phyloP scores from a whole-genome alignment of 2,329 filamentous ascomycete species.

The Beauveria sp. region DNA sequence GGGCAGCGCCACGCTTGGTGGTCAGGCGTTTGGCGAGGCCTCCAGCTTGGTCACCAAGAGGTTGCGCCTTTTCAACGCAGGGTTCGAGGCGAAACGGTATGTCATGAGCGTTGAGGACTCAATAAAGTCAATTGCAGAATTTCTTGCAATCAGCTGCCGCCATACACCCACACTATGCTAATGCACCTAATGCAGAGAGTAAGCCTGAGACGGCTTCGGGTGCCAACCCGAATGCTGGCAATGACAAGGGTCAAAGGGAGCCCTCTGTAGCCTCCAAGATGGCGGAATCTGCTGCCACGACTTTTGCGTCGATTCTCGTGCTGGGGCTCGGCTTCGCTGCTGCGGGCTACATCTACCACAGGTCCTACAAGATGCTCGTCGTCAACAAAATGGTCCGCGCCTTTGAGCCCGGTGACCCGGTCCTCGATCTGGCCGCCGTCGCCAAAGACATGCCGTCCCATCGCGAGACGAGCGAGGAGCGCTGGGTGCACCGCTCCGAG shows the following conservation, averaged over 20 bases:
- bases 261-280: constrained; percentile 49
- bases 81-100: constrained; percentile 20
- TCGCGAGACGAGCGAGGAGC: constrained; percentile 30
- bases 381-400: constrained; percentile 89
- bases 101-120: constrained; percentile 5
- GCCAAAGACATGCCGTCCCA: constrained; percentile 46
- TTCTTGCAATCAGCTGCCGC: background rate
- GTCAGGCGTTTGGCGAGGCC: background rate
- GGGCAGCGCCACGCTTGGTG: background rate
- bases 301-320: constrained; percentile 65
- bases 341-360: constrained; percentile 72
- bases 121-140: background rate
- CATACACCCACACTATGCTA: background rate
- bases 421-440: constrained; percentile 68
- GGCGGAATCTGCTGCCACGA: constrained; percentile 67
- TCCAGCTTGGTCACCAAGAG: background rate
- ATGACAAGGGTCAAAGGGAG: constrained; percentile 16
- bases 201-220: background rate
- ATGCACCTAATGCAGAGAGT: background rate
- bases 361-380: constrained; percentile 81
- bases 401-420: constrained; percentile 86
- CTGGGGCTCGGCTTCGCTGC: constrained; percentile 56
- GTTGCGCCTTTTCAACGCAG: constrained; percentile 22
- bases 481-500: constrained; percentile 77
- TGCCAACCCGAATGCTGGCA: background rate